Conservation (phyloP, 257 asterid species). For the Echium plantagineum region DNA sequence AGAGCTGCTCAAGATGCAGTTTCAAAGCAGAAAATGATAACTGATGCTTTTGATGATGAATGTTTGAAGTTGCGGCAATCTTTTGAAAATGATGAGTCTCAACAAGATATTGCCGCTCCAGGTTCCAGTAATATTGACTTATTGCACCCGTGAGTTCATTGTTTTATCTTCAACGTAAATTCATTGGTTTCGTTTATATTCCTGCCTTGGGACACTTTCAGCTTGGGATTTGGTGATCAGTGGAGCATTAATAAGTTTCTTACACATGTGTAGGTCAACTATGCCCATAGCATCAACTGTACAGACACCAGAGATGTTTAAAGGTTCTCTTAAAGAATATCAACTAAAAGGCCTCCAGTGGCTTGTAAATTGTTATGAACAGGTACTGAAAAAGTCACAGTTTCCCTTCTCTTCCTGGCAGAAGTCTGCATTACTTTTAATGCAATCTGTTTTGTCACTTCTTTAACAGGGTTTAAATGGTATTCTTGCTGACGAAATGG, state of each 20-base stretch:
- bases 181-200: neutral
- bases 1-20: slow-evolving; percentile 99
- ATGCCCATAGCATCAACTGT: slow-evolving; percentile 96
- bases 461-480: slow-evolving; percentile 17
- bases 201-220: neutral
- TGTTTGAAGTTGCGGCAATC: slow-evolving; percentile 60
- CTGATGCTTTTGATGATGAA: slow-evolving; percentile 79
- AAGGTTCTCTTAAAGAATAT: slow-evolving; percentile 88
- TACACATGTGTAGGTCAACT: slow-evolving; percentile 57
- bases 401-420: slow-evolving; percentile 6
- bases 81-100: slow-evolving; percentile 28
- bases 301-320: slow-evolving; percentile 74
- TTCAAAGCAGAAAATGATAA: slow-evolving; percentile 88
- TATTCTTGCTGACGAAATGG: slow-evolving; percentile 15
- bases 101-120: slow-evolving; percentile 55
- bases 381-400: slow-evolving; percentile 32
- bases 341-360: slow-evolving; percentile 97
- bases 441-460: slow-evolving; percentile 6
- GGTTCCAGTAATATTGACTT: slow-evolving; percentile 77
- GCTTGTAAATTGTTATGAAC: slow-evolving; percentile 99
- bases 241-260: slow-evolving; percentile 7
- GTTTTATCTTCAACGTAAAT: neutral
- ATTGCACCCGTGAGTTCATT: slow-evolving; percentile 76
- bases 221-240: neutral
- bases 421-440: slow-evolving; percentile 1